Evolutionary conservation across 768 basidiomycete genomes (phyloP).

Genomic region (Pleurotus salmoneostramineus): DNA sequence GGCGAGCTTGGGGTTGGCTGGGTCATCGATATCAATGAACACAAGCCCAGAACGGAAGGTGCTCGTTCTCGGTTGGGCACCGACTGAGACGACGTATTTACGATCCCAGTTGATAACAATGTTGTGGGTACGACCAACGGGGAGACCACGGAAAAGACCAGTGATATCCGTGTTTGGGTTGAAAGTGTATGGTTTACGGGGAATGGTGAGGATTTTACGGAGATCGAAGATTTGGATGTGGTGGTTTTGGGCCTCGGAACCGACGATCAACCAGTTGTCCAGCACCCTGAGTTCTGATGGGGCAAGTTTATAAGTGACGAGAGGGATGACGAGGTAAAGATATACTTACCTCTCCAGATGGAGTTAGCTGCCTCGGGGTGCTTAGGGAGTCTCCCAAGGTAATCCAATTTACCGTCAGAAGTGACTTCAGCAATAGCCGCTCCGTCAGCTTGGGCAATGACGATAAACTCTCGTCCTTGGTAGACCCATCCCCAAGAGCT

Average conservation of each 20-base stretch:
- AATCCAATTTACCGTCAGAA: slow-evolving; percentile 12
- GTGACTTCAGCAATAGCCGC: slow-evolving; percentile 11
- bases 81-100: slow-evolving; percentile 20
- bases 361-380: slow-evolving; percentile 16
- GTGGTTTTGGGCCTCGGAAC: slow-evolving; percentile 20
- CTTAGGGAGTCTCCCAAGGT: slow-evolving; percentile 16
- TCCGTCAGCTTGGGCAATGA: slow-evolving; percentile 15
- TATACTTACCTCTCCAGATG: not conserved
- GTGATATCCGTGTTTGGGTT: slow-evolving; percentile 7
- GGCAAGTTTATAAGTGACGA: not conserved
- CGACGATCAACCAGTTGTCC: slow-evolving; percentile 18
- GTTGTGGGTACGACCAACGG: slow-evolving; percentile 23
- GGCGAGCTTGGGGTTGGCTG: slow-evolving; percentile 16
- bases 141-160: slow-evolving; percentile 18
- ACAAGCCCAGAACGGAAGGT: slow-evolving; percentile 20
- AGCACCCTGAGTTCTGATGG: slow-evolving; percentile 20
- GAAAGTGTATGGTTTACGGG: slow-evolving; percentile 17
- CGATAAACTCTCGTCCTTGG: slow-evolving; percentile 13
- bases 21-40: slow-evolving; percentile 24
- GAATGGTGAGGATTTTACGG: slow-evolving; percentile 16
- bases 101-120: slow-evolving; percentile 19
- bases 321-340: no score
- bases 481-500: slow-evolving; percentile 16
- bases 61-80: slow-evolving; percentile 16
- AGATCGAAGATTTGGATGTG: slow-evolving; percentile 25